These are phyloP conservation scores for Fistulifera pelliculosa DNA, from an alignment of 108 stramenopile species.

Conservation along the genomic window DNA sequence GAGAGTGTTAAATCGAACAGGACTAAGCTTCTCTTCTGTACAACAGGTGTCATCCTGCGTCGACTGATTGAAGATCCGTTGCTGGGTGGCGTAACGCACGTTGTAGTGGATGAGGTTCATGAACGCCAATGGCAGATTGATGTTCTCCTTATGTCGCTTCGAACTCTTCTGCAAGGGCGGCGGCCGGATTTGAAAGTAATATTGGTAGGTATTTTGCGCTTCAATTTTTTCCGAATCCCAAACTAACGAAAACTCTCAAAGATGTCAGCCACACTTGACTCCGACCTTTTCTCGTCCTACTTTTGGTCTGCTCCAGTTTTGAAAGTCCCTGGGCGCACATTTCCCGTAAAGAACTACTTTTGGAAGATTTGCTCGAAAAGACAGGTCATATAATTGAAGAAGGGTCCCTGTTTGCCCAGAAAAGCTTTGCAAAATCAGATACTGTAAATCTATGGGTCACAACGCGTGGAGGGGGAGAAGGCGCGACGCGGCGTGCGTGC, in stretches of 20 bases:
- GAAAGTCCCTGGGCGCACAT: slow-evolving; percentile 74
- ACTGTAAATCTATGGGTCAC: slow-evolving; percentile 46
- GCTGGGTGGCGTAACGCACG: slow-evolving; percentile 74
- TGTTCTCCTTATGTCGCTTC: slow-evolving; percentile 80
- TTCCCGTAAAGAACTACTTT: slow-evolving; percentile 59
- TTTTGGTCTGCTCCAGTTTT: slow-evolving; percentile 67
- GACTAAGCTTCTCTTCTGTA: slow-evolving; percentile 90
- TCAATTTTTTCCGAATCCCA: background rate
- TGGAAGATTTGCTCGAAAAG: slow-evolving; percentile 84
- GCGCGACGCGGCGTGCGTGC: slow-evolving; percentile 34
- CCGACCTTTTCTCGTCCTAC: slow-evolving; percentile 62
- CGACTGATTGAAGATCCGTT: slow-evolving; percentile 84
- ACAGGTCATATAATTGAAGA: slow-evolving; percentile 76
- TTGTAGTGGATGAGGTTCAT: slow-evolving; percentile 96
- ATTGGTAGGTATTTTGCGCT: slow-evolving; percentile 24
- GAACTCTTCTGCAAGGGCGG: slow-evolving; percentile 46
- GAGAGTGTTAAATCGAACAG: slow-evolving; percentile 43
- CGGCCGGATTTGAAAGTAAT: slow-evolving; percentile 64
- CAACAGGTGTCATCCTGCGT: slow-evolving; percentile 89
- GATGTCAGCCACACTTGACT: slow-evolving; percentile 91
- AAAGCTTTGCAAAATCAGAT: slow-evolving; percentile 18
- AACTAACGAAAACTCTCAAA: slow-evolving; percentile 3
- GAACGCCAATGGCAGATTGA: slow-evolving; percentile 71
- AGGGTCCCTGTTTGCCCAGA: slow-evolving; percentile 53
- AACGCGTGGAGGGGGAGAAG: slow-evolving; percentile 53